Evolutionary conservation across 2,329 filamentous ascomycete species (phyloP).

Genomic region (Aspergillus pseudotamarii): DNA sequence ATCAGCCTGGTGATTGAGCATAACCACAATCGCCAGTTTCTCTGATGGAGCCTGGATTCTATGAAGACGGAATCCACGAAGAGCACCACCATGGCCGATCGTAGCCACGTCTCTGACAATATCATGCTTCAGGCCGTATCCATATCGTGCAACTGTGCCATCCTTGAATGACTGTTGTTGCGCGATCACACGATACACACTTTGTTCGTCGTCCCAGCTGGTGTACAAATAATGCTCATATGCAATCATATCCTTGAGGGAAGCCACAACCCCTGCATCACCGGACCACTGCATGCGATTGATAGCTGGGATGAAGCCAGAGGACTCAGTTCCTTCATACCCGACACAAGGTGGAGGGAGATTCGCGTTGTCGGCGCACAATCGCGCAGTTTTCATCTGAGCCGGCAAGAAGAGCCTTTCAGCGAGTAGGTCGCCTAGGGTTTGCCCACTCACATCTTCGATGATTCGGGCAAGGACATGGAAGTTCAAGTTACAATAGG

Average conservation of each 20-base stretch:
- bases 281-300: conserved; percentile 52
- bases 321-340: conserved; percentile 46
- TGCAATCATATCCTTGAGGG: conserved; percentile 50
- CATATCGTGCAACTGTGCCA: conserved; percentile 40
- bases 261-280: conserved; percentile 49
- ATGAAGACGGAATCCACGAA: conserved; percentile 45
- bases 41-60: conserved; percentile 40
- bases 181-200: conserved; percentile 38
- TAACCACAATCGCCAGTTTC: conserved; percentile 42
- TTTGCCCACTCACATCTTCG: conserved; percentile 41
- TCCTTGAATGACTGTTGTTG: conserved; percentile 35
- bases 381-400: conserved; percentile 45
- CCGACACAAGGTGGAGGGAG: conserved; percentile 46
- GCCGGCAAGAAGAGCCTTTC: conserved; percentile 46
- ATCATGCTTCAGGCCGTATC: conserved; percentile 38
- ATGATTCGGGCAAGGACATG: conserved; percentile 41
- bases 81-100: conserved; percentile 46
- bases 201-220: conserved; percentile 32
- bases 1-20: conserved; percentile 45
- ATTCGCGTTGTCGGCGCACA: conserved; percentile 41
- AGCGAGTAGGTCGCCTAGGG: conserved; percentile 39
- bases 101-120: conserved; percentile 29
- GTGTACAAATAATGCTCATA: conserved; percentile 48
- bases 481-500: conserved; percentile 52
- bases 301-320: conserved; percentile 39